These are phyloP conservation scores for Coemansia reversa DNA, from an alignment of 192 early-diverging fungal species.

Conservation along the genomic window DNA sequence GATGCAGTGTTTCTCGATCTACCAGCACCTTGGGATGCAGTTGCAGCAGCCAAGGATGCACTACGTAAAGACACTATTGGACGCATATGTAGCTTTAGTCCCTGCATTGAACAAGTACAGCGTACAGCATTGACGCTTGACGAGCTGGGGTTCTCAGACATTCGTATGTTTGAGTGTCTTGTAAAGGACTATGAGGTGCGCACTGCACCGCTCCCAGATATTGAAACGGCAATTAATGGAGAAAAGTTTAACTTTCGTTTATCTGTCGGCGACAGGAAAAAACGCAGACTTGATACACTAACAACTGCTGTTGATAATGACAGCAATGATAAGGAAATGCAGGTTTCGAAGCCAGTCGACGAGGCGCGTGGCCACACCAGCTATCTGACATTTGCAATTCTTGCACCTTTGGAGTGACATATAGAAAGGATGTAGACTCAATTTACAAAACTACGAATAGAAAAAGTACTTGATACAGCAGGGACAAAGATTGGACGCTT, in stretches of 20 bases:
- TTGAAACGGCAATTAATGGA: slow-evolving; percentile 63
- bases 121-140: slow-evolving; percentile 73
- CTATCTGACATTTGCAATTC: slow-evolving; percentile 86
- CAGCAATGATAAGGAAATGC: slow-evolving; percentile 26
- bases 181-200: slow-evolving; percentile 75
- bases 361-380: slow-evolving; percentile 83
- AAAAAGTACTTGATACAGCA: neutral
- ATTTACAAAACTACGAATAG: neutral
- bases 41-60: slow-evolving; percentile 78
- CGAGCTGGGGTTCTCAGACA: slow-evolving; percentile 85
- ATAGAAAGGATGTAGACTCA: neutral
- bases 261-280: slow-evolving; percentile 29
- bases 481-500: neutral
- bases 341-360: slow-evolving; percentile 65
- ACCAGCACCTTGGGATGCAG: slow-evolving; percentile 94
- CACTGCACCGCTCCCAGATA: slow-evolving; percentile 60
- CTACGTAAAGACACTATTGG: slow-evolving; percentile 80
- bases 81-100: slow-evolving; percentile 91
- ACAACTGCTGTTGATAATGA: neutral
- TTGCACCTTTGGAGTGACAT: slow-evolving; percentile 26
- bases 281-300: slow-evolving; percentile 29
- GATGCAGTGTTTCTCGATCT: slow-evolving; percentile 95
- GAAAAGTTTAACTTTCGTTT: slow-evolving; percentile 37
- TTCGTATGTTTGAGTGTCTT: slow-evolving; percentile 93
- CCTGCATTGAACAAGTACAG: slow-evolving; percentile 94